A percentile compares a stretch with the other conserved stretches of the same genome.
phyloP scores from a whole-genome alignment of 805 yeast genomes.

The Candida orba region DNA sequence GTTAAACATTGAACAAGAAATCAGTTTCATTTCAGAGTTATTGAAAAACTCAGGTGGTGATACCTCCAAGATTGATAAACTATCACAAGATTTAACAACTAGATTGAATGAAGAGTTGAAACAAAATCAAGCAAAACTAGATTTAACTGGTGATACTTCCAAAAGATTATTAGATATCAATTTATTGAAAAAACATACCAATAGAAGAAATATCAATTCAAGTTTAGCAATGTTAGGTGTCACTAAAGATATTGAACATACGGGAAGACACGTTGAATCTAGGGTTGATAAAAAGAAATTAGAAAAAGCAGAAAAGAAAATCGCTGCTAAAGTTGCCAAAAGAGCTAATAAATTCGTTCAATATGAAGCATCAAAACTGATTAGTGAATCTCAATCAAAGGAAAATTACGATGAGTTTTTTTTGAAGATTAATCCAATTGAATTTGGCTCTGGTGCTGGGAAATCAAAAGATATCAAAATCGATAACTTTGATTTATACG shows the following conservation, averaged over 20 bases:
- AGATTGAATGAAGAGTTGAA: constrained; percentile 45
- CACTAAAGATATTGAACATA: constrained; percentile 77
- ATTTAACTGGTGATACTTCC: constrained; percentile 79
- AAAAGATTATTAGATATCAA: constrained; percentile 78
- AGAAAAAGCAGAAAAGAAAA: constrained; percentile 95
- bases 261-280: constrained; percentile 87
- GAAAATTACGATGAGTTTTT: constrained; percentile 92
- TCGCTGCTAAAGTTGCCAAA: constrained; percentile 95
- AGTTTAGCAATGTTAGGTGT: constrained; percentile 74
- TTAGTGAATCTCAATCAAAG: constrained; percentile 44
- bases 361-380: constrained; percentile 89
- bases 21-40: constrained; percentile 57
- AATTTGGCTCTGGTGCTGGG: constrained; percentile 84
- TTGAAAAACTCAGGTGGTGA: constrained; percentile 82
- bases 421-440: constrained; percentile 91
- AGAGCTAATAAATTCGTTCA: constrained; percentile 71
- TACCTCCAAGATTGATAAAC: constrained; percentile 40
- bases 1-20: constrained; percentile 59
- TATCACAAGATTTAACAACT: constrained; percentile 41
- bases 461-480: constrained; percentile 94
- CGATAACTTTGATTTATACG: constrained; percentile 88
- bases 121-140: constrained; percentile 66
- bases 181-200: constrained; percentile 53
- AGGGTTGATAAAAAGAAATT: constrained; percentile 94
- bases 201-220: constrained; percentile 65